A percentile compares a stretch with the other conserved stretches of the same genome.
Conservation (phyloP, 192 early-diverging fungal genomes). For the Spinellus fusiger region DNA sequence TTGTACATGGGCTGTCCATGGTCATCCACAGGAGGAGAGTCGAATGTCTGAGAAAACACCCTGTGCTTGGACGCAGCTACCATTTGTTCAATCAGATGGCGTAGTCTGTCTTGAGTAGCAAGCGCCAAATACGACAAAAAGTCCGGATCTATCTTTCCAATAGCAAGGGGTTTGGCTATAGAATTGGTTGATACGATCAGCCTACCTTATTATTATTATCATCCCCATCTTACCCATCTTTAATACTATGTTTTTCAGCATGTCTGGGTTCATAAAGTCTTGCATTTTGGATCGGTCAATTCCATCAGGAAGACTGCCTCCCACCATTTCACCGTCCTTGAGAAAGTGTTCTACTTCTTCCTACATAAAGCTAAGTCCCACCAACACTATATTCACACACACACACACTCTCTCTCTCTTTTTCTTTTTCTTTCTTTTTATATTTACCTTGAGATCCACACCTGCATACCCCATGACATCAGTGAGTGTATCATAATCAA, state of each 20-base stretch:
- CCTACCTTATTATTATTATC: neutral
- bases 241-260: conserved; percentile 28
- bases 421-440: too few relatives aligned
- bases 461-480: conserved; percentile 78
- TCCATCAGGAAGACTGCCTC: conserved; percentile 14
- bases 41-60: conserved; percentile 51
- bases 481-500: conserved; percentile 52
- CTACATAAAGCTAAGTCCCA: conserved; percentile 18
- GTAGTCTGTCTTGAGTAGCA: conserved; percentile 63
- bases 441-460: conserved; percentile 65
- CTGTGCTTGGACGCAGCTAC: conserved; percentile 68
- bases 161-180: conserved; percentile 27
- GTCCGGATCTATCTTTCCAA: conserved; percentile 51
- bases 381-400: conserved; percentile 38
- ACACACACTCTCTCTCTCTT: too few relatives aligned
- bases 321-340: conserved; percentile 24
- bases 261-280: conserved; percentile 39
- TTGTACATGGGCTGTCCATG: conserved; percentile 61
- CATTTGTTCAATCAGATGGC: conserved; percentile 60
- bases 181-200: neutral
- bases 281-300: conserved; percentile 38
- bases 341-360: conserved; percentile 35
- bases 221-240: conserved; percentile 33
- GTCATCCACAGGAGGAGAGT: conserved; percentile 47
- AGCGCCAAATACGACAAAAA: conserved; percentile 57